Evolutionary conservation across 1,284 basidiomycete genomes (phyloP), one percentile per base, ranked within the genome.

Genomic region (Ustilago hordei): DNA sequence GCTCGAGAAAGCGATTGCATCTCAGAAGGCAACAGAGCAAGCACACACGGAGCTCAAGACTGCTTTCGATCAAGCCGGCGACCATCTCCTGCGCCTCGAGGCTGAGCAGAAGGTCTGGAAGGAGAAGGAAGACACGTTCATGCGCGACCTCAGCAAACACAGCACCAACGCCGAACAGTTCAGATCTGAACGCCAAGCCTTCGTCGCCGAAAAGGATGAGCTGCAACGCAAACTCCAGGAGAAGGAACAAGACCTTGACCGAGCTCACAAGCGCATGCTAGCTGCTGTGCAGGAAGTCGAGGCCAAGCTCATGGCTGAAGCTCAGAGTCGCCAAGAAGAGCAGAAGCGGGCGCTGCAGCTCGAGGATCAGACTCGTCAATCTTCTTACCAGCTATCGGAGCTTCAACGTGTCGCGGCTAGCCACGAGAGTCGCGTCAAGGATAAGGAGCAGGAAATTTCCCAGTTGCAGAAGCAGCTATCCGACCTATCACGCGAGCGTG

Each of bases 41-140:
- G 92, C 93, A 79, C 91, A 92, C 74, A 90, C 91, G 69, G 89
- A 91, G 17, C 88, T 95, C 58, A 89, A 90, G 31, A 87, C 89
- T 59, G 91, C 92, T 23, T 93, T 95, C 80, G 91, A 94, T 67
- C 90, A 93, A 75, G 92, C 95, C 13, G 92, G 93, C 0, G 92
- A 93, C 70, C 93, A 95, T 81, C 90, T 95, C 17, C 91, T 92
- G 5, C 89, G 91, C 2, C 87, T 96, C 52, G 94, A 95, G 87
- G 88, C 88, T 65, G 92, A 95, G 79, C 91, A 93, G 80, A 90
- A 90, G 64, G 90, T 90, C 13, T 93, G 92, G 91, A 87, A 86
- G 34, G 84, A 85, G 34, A 89, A 90, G 61, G 93, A 95, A 81
- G 85, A 84, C 15, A 60, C 64, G 2, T 69, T 84, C 48, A 79